Evolutionary conservation across 805 yeast species (phyloP), one percentile per base, ranked within the genome.

Genomic region (Nakazawaea sp.): DNA sequence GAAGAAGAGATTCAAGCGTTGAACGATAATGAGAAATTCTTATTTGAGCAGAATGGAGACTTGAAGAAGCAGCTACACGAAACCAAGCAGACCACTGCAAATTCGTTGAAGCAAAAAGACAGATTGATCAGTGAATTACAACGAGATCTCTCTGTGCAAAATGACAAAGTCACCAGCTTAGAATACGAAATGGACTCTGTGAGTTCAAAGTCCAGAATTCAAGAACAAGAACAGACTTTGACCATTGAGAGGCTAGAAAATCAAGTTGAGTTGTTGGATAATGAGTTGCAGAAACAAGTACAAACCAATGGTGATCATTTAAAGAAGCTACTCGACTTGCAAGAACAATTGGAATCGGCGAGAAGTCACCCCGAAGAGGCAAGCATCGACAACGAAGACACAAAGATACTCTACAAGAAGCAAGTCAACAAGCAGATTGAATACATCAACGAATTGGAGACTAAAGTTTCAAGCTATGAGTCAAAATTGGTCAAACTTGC

Each of bases 21-120:
- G 36, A 8, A 24, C 3, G 24, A 32, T 13, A 31, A 37, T 23
- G 40, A 37, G 17, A 32, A 27, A 18, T 37, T 37, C 13, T 23
- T 37, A 12, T 37, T 30, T 27, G 40, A 37, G 9, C 35, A 28
- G 21, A 37, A 37, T 23, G 25, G 32, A 16, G 40, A 37, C 28
- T 23, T 37, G 33, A 21, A 5, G 4, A 32, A 27, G 16, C 17
- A 32, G 29, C 3, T 32, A 9, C 16, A 18, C 9, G 25, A 21
- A 16, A 15, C 32, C 7, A 27, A 37, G 18, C 5, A 17, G 16
- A 11, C 12, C 6, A 11, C 11, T 6, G 9, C 18, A 13, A n/a
- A 20, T 12, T 27, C 5, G 18, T n/a, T 27, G 3, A 27, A 32
- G 18, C n/a, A 15, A 8, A 32, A 27, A 13, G 33, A 32, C 18